phyloP scores from a whole-genome alignment of 2,329 filamentous ascomycete genomes.

The Fusarium graminum region DNA sequence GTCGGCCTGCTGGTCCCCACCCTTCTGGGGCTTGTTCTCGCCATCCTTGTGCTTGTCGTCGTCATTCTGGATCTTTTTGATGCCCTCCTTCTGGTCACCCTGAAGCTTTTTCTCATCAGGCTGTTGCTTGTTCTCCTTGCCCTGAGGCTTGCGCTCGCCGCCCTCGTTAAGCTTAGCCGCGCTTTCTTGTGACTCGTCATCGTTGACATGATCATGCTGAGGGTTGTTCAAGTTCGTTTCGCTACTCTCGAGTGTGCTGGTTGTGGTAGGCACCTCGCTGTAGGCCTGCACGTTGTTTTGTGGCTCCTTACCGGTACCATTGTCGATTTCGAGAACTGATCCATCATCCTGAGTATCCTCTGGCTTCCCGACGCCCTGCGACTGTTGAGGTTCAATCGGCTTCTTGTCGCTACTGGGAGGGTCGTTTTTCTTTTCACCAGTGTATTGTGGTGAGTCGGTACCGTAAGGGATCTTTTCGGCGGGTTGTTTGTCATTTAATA shows the following conservation, averaged over 20 bases:
- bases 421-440: conserved; percentile 25
- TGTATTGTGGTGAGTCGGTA: conserved; percentile 23
- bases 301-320: conserved; percentile 1
- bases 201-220: neutral
- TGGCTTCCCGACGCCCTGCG: conserved; percentile 4
- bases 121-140: conserved; percentile 10
- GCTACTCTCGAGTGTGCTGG: conserved; percentile 1
- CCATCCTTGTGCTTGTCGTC: conserved; percentile 16
- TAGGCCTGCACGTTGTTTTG: neutral
- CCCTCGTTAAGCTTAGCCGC: conserved; percentile 2
- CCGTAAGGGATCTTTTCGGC: conserved; percentile 21
- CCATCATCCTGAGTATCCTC: conserved; percentile 8
- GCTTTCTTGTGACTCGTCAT: conserved; percentile 4
- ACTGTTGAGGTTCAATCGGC: conserved; percentile 6
- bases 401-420: conserved; percentile 7
- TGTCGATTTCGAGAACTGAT: conserved; percentile 16
- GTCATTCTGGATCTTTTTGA: conserved; percentile 1
- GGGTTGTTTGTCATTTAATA: conserved; percentile 24
- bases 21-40: conserved; percentile 40
- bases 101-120: conserved; percentile 1
- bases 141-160: conserved; percentile 5
- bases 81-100: neutral
- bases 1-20: conserved; percentile 6
- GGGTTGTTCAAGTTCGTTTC: conserved; percentile 6
- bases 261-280: conserved; percentile 4